Percentiles rank a stretch among this genome's conserved stretches.
Conservation (phyloP, 768 basidiomycete species). For the Nidula microcarpa region DNA sequence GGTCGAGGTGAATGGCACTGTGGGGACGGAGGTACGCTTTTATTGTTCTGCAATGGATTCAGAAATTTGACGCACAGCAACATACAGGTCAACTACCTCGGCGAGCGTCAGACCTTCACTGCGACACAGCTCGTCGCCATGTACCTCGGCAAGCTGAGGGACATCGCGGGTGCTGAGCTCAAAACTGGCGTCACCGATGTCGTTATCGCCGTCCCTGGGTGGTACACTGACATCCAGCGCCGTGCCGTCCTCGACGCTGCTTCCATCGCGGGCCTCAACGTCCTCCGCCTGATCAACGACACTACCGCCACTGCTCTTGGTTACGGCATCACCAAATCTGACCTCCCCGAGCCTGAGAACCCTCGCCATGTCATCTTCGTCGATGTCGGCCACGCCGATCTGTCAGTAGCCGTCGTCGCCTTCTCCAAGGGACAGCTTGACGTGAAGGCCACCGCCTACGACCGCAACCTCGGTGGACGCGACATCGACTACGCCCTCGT, state of each 20-base stretch:
- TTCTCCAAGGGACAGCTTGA: constrained; percentile 92
- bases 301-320: constrained; percentile 94
- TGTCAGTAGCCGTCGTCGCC: constrained; percentile 84
- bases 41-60: neutral
- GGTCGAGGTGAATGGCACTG: constrained; percentile 77
- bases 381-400: constrained; percentile 91
- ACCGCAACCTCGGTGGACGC: constrained; percentile 91
- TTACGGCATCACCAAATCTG: constrained; percentile 98
- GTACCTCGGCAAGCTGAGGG: constrained; percentile 88
- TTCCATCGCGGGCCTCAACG: constrained; percentile 82
- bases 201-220: constrained; percentile 94
- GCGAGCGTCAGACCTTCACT: constrained; percentile 75
- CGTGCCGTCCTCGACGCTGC: constrained; percentile 90
- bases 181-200: constrained; percentile 86
- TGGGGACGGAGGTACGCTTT: constrained; percentile 78
- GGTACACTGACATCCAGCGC: constrained; percentile 94
- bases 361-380: constrained; percentile 91
- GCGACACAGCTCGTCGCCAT: constrained; percentile 90
- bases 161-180: constrained; percentile 82
- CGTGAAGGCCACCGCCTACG: constrained; percentile 87
- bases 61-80: constrained; percentile 4
- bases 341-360: constrained; percentile 81
- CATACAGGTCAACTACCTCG: constrained; percentile 80
- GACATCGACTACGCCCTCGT: constrained; percentile 94
- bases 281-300: constrained; percentile 95